phyloP scores from a whole-genome alignment of 2,329 filamentous ascomycete species.

The Chaetomium globosum region DNA sequence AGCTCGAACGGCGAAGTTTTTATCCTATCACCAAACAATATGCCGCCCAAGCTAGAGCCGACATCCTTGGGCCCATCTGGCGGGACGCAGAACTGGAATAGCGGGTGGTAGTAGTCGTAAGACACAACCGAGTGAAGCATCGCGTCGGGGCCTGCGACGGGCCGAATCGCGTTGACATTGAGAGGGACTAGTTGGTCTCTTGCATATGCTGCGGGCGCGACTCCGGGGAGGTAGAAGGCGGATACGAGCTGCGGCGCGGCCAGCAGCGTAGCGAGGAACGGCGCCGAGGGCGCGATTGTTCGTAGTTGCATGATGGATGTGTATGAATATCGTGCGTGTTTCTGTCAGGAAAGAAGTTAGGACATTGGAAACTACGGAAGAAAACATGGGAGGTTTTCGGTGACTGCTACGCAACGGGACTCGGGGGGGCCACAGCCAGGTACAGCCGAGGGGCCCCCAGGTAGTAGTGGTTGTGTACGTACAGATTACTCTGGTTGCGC shows the following conservation, averaged over 20 bases:
- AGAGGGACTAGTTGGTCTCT: constrained; percentile 78
- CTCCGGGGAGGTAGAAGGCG: constrained; percentile 94
- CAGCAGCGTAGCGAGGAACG: constrained; percentile 55
- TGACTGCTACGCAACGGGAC: background rate
- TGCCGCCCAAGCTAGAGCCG: constrained; percentile 89
- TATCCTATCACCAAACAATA: constrained; percentile 95
- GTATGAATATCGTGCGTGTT: background rate
- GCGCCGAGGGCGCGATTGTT: constrained; percentile 51
- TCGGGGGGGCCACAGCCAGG: background rate
- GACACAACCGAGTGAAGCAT: constrained; percentile 90
- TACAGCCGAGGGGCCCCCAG: background rate
- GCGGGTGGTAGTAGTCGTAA: constrained; percentile 91
- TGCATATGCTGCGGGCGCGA: constrained; percentile 91
- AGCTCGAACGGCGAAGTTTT: constrained; percentile 94
- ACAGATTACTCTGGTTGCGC: background rate
- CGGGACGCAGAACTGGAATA: constrained; percentile 86
- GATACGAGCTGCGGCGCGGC: constrained; percentile 58
- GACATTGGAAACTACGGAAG: background rate
- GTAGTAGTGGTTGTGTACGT: background rate
- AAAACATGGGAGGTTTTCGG: no score
- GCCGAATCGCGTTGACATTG: constrained; percentile 89
- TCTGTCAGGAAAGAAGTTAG: background rate
- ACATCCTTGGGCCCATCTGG: constrained; percentile 75
- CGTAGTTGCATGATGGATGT: constrained; percentile 49
- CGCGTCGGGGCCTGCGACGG: constrained; percentile 74